Percentiles rank a stretch among this genome's conserved stretches.
phyloP scores from a whole-genome alignment of 768 basidiomycete genomes.

The Auricularia sp. region DNA sequence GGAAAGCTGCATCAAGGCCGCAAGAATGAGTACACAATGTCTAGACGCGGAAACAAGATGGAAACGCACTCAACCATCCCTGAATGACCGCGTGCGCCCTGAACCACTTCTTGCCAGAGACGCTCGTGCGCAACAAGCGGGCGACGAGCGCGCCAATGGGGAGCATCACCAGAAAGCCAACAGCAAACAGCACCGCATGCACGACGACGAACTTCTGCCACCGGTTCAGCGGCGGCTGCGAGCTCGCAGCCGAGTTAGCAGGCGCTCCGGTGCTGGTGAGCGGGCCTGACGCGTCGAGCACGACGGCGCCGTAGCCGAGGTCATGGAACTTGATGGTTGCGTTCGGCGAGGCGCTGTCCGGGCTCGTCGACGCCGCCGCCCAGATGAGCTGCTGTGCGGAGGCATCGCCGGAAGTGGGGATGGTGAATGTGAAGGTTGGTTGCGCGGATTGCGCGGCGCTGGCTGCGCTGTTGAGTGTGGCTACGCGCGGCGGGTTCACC shows the following conservation, averaged over 20 bases:
- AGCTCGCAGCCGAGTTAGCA: neutral
- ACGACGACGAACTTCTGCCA: constrained; percentile 43
- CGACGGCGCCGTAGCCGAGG: constrained; percentile 4
- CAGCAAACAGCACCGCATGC: constrained; percentile 39
- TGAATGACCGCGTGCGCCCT: constrained; percentile 41
- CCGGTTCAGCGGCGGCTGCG: constrained; percentile 26
- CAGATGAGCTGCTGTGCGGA: constrained; percentile 3
- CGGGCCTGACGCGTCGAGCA: neutral
- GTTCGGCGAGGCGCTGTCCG: constrained; percentile 2
- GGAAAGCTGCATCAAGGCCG: constrained; percentile 26
- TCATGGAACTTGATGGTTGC: constrained; percentile 6
- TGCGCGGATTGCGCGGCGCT: neutral
- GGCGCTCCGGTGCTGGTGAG: neutral
- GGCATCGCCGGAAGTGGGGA: neutral
- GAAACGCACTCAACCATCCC: constrained; percentile 33
- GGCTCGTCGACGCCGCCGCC: constrained; percentile 14
- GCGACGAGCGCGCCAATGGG: constrained; percentile 44
- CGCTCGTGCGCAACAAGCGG: constrained; percentile 42
- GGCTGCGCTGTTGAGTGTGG: constrained; percentile 24
- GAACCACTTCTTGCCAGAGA: constrained; percentile 35
- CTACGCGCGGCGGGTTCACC: constrained; percentile 39
- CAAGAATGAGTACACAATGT: neutral
- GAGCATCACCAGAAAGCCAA: constrained; percentile 44
- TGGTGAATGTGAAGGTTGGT: neutral
- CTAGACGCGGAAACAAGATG: too few relatives aligned